Conservation (phyloP, 2,329 filamentous ascomycete genomes). For the Cadophora luteo-olivacea region DNA sequence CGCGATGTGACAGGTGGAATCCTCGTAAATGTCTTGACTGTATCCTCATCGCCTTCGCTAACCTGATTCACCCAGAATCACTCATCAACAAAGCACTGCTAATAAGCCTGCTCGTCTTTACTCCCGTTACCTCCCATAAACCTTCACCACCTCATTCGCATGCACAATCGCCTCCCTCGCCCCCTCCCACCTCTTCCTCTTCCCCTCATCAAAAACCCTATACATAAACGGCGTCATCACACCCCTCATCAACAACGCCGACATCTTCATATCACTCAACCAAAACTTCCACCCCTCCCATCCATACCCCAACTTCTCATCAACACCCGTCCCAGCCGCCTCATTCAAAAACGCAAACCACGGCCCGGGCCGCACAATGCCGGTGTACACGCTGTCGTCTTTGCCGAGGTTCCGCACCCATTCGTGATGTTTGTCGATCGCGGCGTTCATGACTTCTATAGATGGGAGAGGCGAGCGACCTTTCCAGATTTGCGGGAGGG, state of each 20-base stretch:
- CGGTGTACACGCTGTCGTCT: conserved; percentile 48
- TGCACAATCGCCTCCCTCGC: conserved; percentile 47
- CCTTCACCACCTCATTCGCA: conserved; percentile 36
- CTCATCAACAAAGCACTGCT: too few species aligned
- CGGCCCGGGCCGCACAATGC: conserved; percentile 39
- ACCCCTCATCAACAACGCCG: conserved; percentile 48
- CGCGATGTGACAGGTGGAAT: too few species aligned
- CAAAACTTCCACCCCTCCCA: conserved; percentile 51
- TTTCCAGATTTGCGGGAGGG: conserved; percentile 53
- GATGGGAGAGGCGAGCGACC: conserved; percentile 49
- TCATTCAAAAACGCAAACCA: conserved; percentile 27
- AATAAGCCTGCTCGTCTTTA: background rate
- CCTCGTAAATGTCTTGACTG: too few species aligned
- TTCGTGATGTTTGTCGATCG: conserved; percentile 45
- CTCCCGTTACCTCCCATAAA: background rate
- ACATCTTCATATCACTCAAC: conserved; percentile 45
- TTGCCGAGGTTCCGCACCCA: conserved; percentile 48
- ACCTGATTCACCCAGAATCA: too few species aligned
- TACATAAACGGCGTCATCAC: conserved; percentile 51
- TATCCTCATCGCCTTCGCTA: too few species aligned
- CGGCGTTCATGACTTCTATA: conserved; percentile 47
- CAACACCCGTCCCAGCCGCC: conserved; percentile 50
- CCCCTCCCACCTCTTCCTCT: conserved; percentile 49
- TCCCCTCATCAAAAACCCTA: conserved; percentile 50
- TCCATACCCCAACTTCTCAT: conserved; percentile 50